Base-by-base conservation (phyloP, 2,329 filamentous ascomycete genomes). In the Talaromyces piceae region DNA sequence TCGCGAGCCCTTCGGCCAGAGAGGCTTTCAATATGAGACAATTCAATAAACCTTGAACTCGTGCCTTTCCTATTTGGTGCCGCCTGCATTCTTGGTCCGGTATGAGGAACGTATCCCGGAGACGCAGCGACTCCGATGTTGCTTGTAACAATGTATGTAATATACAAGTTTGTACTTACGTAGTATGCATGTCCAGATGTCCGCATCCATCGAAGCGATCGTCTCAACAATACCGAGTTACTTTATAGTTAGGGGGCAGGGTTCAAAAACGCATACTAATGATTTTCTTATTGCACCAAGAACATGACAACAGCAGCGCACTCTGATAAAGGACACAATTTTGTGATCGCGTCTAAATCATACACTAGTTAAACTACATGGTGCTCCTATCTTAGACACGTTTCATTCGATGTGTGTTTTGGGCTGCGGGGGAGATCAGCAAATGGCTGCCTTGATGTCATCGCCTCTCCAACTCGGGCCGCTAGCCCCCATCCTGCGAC, bases 1-100 rank as follows among this genome's bases (percentile, higher is more conserved):
- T 45, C 45, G 41, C 50, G 45, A 49, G 44, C 45, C 41, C 16
- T 30, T 20, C 27, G 27, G 20, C 31, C n/a, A n/a, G 12, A 33
- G 31, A 33, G 5, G n/a, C 31, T 16, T 16, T 33, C 18, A 7
- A 11, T 5, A 31, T 31, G 30, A 31, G 30, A 31, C 30, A 31
- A 33, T n/a, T 12, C 4, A 18, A 18, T 7, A 37, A 37, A 37
- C 31, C 9, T 37, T 33, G 30, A 7, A 37, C 18, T 37, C 31
- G n/a, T 31, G 28, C 11, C 28, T n/a, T 37, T 18, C 8, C 27
- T 18, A 16, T 37, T 7, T 13, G 6, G 30, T 33, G 6, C 5
- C 12, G 28, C 30, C 30, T n/a, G 20, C 33, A 37, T 37, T 37
- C 33, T 9, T 37, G 7, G 7, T 20, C 12, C 7, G 28, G n/a